These are phyloP conservation scores for Lipomyces lipofer DNA, from an alignment of 805 yeast species.

Conservation along the genomic window DNA sequence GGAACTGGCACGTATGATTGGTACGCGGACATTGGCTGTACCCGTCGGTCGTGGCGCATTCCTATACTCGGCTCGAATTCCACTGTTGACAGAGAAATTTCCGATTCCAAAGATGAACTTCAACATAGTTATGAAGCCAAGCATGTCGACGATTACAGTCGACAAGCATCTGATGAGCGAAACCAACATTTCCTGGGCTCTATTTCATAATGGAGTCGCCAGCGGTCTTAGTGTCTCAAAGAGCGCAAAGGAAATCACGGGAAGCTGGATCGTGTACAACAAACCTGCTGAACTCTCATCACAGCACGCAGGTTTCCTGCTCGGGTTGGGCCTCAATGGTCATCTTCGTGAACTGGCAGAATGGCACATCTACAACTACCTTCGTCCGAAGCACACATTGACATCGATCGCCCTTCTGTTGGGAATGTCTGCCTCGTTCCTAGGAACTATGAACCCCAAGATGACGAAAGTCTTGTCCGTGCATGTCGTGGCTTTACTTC, in stretches of 20 bases:
- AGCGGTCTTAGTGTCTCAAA: constrained; percentile 76
- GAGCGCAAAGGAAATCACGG: constrained; percentile 67
- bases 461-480: constrained; percentile 88
- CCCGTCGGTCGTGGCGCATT: constrained; percentile 80
- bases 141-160: constrained; percentile 60
- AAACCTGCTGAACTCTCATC: constrained; percentile 71
- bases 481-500: constrained; percentile 87
- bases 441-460: constrained; percentile 80
- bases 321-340: constrained; percentile 90
- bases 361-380: constrained; percentile 92
- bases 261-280: constrained; percentile 90
- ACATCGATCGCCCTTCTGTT: constrained; percentile 84
- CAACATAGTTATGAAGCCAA: constrained; percentile 64
- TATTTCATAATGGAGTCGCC: constrained; percentile 88
- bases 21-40: constrained; percentile 69
- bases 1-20: constrained; percentile 59
- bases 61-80: constrained; percentile 65
- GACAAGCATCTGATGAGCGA: constrained; percentile 56
- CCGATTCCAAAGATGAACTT: constrained; percentile 76
- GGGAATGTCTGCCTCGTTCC: constrained; percentile 89
- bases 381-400: constrained; percentile 82
- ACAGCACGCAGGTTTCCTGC: constrained; percentile 91
- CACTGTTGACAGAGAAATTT: constrained; percentile 81
- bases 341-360: constrained; percentile 81
- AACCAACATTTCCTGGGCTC: constrained; percentile 70